These are phyloP conservation scores for Eucalyptus paniculata DNA, from an alignment of 345 rosid species.

Conservation along the genomic window DNA sequence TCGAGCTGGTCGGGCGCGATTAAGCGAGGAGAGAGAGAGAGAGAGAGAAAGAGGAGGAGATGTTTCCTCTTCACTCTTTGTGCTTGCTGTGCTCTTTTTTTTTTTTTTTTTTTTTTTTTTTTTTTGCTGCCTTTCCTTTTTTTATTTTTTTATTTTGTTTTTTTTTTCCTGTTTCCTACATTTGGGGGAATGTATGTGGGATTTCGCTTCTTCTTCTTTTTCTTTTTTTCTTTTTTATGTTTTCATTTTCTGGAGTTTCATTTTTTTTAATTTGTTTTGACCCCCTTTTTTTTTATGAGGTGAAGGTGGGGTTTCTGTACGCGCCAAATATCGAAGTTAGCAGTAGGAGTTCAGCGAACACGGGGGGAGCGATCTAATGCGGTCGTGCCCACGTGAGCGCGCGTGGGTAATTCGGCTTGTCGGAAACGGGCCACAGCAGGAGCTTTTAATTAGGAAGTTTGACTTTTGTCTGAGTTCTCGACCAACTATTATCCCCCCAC, in stretches of 20 bases:
- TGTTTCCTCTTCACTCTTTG: not conserved
- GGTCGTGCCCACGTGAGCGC: not conserved
- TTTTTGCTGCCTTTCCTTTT: not conserved
- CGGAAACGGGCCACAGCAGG: not conserved
- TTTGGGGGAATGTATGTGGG: not conserved
- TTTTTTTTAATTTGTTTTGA: not conserved
- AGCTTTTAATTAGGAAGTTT: not conserved
- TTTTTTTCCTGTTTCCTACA: not conserved
- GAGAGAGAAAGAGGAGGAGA: not conserved
- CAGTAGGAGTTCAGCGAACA: not conserved
- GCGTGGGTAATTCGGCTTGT: not conserved
- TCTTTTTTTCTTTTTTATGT: no score
- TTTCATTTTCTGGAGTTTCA: not conserved
- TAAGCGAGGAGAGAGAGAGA: not conserved
- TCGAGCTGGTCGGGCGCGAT: not conserved
- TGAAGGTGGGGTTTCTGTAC: not conserved
- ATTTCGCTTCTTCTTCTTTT: not conserved
- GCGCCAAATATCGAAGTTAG: constrained; percentile 2
- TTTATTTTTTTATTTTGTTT: not conserved
- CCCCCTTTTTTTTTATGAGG: not conserved
- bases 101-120: not conserved
- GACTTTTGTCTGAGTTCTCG: not conserved
- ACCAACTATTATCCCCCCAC: not conserved
- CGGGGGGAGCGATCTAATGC: not conserved
- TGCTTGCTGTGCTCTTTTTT: not conserved